Evolutionary conservation across 352 stramenopile genomes (phyloP), one percentile per base, ranked within the genome.

Genomic region (Pythium rishiriense): DNA sequence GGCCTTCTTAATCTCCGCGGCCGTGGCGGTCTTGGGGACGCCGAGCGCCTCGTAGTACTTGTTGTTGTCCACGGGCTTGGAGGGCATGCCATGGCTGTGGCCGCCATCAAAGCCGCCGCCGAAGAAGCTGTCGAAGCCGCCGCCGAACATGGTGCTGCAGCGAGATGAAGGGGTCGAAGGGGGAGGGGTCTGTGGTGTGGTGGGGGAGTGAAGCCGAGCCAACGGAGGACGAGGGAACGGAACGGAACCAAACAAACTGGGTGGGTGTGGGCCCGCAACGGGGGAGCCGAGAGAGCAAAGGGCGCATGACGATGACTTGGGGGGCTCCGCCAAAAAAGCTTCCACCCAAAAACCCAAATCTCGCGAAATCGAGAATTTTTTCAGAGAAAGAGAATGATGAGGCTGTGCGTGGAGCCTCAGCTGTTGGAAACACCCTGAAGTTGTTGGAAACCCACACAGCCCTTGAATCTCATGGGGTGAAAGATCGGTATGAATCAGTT

Each of bases 31-130:
- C 81, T 97, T 97, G 25, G 82, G 33, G 31, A 97, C 84, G 58
- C 90, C 89, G 29, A 97, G 78, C 53, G 79, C 77, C 71, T 96
- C 86, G 74, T 96, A 97, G 70, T 91, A 92, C 72, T 93, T 93
- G 67, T 75, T 87, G 73, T 94, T 96, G 71, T 96, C 87, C 57
- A 90, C 83, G 21, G 83, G 60, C 64, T 92, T 92, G 66, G 43
- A 64, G 62, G 66, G 60, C 58, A 66, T 73, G 72, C 31, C 73
- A 43, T 68, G 57, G 31, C 49, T 68, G 61, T 78, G 68, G 66
- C 74, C 76, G 70, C 79, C 78, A 21, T 88, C 79, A 47, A 89
- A 88, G 59, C 79, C 85, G 64, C 85, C 85, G 69, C 85, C 85
- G 62, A 94, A 94, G 70, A 94, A 94, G 64, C 83, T 92, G 69